Conservation (phyloP, 2,329 filamentous ascomycete species). For the Sarocladium strictum region DNA sequence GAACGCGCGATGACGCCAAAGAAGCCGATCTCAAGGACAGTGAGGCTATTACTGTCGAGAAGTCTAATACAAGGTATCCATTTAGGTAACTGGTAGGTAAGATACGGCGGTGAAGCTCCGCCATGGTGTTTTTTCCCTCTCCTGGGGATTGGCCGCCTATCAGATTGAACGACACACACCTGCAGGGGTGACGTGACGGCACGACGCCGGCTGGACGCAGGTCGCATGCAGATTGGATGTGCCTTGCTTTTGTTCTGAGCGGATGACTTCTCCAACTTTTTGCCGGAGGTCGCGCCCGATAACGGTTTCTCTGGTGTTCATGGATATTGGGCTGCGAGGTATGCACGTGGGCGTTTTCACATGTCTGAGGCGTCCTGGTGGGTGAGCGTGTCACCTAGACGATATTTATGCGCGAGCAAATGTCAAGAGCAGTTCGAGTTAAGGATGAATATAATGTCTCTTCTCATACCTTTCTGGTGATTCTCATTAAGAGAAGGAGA, state of each 20-base stretch:
- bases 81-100: not conserved
- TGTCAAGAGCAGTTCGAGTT: too few relatives aligned
- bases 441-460: too few relatives aligned
- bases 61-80: not conserved
- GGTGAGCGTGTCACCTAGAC: too few relatives aligned
- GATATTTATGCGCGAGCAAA: too few relatives aligned
- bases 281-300: not conserved
- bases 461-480: too few relatives aligned
- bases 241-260: not conserved
- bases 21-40: not conserved
- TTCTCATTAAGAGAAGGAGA: too few relatives aligned
- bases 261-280: not conserved
- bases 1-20: not conserved
- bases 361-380: not conserved
- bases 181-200: not conserved
- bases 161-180: not conserved
- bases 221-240: not conserved
- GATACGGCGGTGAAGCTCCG: constrained; percentile 4
- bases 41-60: constrained; percentile 4
- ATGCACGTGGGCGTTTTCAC: not conserved
- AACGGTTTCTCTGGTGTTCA: not conserved
- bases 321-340: not conserved
- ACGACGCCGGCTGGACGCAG: not conserved
- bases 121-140: not conserved
- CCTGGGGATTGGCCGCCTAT: not conserved